Evolutionary conservation across 2,329 filamentous ascomycete genomes (phyloP), one percentile per base, ranked within the genome.

Genomic region (Fusarium globosum): DNA sequence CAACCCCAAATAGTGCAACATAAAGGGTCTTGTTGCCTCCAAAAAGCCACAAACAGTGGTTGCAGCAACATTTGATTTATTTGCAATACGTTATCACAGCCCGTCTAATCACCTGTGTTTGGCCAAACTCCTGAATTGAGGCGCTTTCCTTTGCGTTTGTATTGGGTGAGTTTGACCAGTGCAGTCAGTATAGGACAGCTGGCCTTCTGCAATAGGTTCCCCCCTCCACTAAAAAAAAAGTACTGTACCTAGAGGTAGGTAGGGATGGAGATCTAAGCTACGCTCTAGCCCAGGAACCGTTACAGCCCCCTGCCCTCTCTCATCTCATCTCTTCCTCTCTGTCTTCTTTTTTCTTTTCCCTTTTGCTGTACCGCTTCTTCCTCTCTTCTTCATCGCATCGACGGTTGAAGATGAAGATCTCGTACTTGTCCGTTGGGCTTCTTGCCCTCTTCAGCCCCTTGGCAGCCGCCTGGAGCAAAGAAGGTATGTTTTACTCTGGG

Each of bases 381-480:
- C 36, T 55, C 36, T 45, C 48, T 71, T 49, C 33, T 30, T 36
- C 41, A 53, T 45, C 38, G 53, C 65, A 42, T 59, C 65, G 58
- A 69, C 35, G 35, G 65, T 57, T 33, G 79, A 90, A 84, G 76
- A 97, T 97, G 94, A 95, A 88, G 88, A 84, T 91, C 77, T 86
- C 89, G 66, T 84, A 91, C 76, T 84, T 93, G 77, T 88, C 92
- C 60, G 79, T 96, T 75, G 87, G 93, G 82, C 88, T 96, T 68
- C 83, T 94, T 82, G 89, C 90, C 84, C 84, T 92, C 76, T 83
- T 94, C 74, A 89, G 88, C 68, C 87, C 90, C 43, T 83, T 95
- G 71, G 89, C 89, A 68, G 89, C 91, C 56, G 94, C 94, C 52
- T 97, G 95, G 94, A 91, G 90, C 65, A 96, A 96, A 83, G 94